Conservation (phyloP, 768 basidiomycete genomes). For the Cystoderma amianthinum region DNA sequence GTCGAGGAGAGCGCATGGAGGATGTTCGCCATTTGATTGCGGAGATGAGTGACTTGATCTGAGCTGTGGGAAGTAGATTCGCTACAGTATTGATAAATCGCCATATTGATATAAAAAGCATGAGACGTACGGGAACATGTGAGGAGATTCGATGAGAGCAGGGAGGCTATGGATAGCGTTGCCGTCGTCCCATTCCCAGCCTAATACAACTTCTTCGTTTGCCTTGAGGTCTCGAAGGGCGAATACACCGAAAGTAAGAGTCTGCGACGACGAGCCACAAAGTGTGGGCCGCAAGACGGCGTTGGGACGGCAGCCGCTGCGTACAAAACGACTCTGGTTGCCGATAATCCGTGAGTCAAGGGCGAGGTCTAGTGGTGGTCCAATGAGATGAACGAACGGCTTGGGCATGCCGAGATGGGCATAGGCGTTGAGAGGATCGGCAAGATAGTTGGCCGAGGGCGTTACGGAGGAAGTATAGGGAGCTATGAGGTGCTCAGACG, state of each 20-base stretch:
- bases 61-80: constrained; percentile 24
- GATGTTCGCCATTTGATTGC: constrained; percentile 61
- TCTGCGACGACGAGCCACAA: constrained; percentile 20
- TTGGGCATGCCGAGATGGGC: constrained; percentile 78
- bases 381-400: constrained; percentile 74
- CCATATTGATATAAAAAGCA: constrained; percentile 5
- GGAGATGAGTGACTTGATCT: constrained; percentile 43
- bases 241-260: constrained; percentile 73
- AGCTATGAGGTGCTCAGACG: constrained; percentile 49
- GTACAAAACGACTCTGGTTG: constrained; percentile 51
- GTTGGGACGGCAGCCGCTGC: constrained; percentile 62
- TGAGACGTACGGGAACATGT: constrained; percentile 48
- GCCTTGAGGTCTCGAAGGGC: constrained; percentile 68
- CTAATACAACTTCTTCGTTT: constrained; percentile 81
- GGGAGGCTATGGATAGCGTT: constrained; percentile 76
- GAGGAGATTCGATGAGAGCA: constrained; percentile 53
- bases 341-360: constrained; percentile 76
- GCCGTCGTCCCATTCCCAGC: constrained; percentile 97
- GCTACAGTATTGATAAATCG: constrained; percentile 1
- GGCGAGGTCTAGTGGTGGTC: constrained; percentile 69
- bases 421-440: constrained; percentile 84
- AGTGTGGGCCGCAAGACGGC: constrained; percentile 54
- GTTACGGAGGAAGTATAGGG: constrained; percentile 60
- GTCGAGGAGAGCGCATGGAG: constrained; percentile 64
- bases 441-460: constrained; percentile 61